A percentile compares a stretch with the other conserved stretches of the same genome.
These are phyloP conservation scores for Pleurotus salmoneostramineus DNA, from an alignment of 768 basidiomycete genomes.

Conservation along the genomic window DNA sequence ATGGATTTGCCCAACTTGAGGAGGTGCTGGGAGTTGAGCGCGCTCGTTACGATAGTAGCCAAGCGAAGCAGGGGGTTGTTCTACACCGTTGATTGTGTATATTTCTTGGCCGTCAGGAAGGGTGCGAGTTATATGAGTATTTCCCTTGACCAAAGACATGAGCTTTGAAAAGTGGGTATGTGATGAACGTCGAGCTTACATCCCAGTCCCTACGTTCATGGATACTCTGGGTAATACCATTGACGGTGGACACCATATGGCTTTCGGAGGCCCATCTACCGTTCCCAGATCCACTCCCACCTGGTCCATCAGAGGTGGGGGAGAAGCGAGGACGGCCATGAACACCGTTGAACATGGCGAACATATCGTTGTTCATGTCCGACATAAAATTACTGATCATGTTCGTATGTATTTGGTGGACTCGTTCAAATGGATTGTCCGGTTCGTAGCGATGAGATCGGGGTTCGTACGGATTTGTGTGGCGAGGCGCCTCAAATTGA, in stretches of 20 bases:
- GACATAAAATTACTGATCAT: conserved; percentile 25
- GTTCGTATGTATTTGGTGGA: conserved; percentile 27
- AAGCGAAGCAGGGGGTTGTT: conserved; percentile 25
- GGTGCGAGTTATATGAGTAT: conserved; percentile 65
- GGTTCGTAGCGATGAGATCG: conserved; percentile 19
- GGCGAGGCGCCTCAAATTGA: conserved; percentile 17
- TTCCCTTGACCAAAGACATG: conserved; percentile 44
- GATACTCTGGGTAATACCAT: conserved; percentile 65
- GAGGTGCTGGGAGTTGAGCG: background rate
- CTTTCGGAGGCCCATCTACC: conserved; percentile 51
- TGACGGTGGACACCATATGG: conserved; percentile 50
- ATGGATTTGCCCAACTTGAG: conserved; percentile 4
- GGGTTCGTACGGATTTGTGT: conserved; percentile 22
- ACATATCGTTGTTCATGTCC: conserved; percentile 26
- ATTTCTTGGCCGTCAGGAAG: conserved; percentile 65
- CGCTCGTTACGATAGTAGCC: background rate
- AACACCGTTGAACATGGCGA: conserved; percentile 21
- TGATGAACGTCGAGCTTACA: conserved; percentile 32
- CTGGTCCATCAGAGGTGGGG: conserved; percentile 18
- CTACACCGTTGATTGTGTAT: conserved; percentile 65
- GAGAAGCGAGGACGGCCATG: conserved; percentile 12
- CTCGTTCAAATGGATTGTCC: conserved; percentile 28
- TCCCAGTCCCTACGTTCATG: conserved; percentile 51
- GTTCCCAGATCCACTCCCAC: conserved; percentile 16
- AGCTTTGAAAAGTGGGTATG: conserved; percentile 1